Evolutionary conservation across 768 basidiomycete species (phyloP).

Genomic region (Mycena galericulata): DNA sequence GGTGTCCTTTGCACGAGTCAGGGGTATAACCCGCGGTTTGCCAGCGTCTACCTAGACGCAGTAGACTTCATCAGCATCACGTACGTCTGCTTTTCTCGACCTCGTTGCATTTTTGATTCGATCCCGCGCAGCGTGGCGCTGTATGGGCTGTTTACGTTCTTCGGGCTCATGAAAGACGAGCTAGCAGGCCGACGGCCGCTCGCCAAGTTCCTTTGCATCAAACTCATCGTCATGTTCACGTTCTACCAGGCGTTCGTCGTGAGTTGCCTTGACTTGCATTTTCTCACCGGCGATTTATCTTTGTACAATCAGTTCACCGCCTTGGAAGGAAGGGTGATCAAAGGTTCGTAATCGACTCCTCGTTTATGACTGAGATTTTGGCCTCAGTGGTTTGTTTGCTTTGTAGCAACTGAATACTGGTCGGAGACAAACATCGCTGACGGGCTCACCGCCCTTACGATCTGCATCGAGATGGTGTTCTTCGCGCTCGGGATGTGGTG

Average conservation of each 20-base stretch:
- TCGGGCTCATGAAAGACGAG: conserved; percentile 84
- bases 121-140: conserved; percentile 71
- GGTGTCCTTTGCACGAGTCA: conserved; percentile 75
- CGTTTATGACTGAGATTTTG: background rate
- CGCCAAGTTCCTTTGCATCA: conserved; percentile 89
- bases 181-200: conserved; percentile 80
- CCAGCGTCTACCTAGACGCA: conserved; percentile 74
- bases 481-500: conserved; percentile 85
- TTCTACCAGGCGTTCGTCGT: conserved; percentile 89
- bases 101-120: background rate
- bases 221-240: conserved; percentile 88
- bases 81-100: conserved; percentile 47
- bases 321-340: conserved; percentile 77
- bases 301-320: conserved; percentile 63
- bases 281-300: background rate
- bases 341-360: conserved; percentile 54
- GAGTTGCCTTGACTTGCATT: conserved; percentile 39
- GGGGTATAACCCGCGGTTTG: conserved; percentile 69
- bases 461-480: conserved; percentile 88
- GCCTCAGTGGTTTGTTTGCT: background rate
- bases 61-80: conserved; percentile 88
- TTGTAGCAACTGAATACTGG: conserved; percentile 81
- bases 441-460: conserved; percentile 84
- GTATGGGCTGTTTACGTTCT: conserved; percentile 88
- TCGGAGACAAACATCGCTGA: conserved; percentile 86